Base-by-base conservation (phyloP, 257 asterid genomes). In the Capsicum chinense region DNA sequence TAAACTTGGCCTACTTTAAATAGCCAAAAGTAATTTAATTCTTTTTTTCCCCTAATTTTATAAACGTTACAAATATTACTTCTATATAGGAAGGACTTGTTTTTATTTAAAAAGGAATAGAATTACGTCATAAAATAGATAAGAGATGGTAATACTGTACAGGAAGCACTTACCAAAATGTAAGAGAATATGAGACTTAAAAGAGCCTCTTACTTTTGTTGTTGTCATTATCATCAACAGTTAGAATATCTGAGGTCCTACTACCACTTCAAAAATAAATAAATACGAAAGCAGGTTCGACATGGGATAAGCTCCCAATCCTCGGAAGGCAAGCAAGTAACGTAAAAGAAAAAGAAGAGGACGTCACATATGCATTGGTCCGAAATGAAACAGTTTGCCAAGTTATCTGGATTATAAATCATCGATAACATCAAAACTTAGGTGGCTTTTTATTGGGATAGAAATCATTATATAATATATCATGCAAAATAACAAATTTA, bases 231-330 rank as follows among this genome's bases (percentile, higher is more conserved):
- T 63, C 12, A 50, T 74, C 81, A 50, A 50, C 59, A 11, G 39
- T 47, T 74, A 12, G 19, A 19, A 48, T 74, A 5, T 19, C 35
- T 73, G 19, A 19, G 19, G 42, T 13, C 19, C 44, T 12, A 50
- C 59, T 7, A 74, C 19, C 5, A 44, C 12, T 48, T 8, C 10
- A 56, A 13, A 35, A 13, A 26, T 26, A 67, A 13, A 50, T 2
- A n/a, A 44, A 47, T 19, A 39, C 19, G 59, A 48, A 74, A 11
- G 6, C 6, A 63, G 39, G 42, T 37, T 63, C 69, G 15, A 19
- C 17, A 44, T 71, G 80, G 80, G 81, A 50, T 21, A 21, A 74
- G 80, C 62, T 74, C 44, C 80, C 50, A 74, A 12, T 50, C 44
- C 8, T 50, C 50, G 12, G 21, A 21, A 73, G 58, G 80, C 80